Evolutionary conservation across 169 alveolate species (phyloP), one percentile per base, ranked within the genome.

Genomic region (Hepatocystis sp.): DNA sequence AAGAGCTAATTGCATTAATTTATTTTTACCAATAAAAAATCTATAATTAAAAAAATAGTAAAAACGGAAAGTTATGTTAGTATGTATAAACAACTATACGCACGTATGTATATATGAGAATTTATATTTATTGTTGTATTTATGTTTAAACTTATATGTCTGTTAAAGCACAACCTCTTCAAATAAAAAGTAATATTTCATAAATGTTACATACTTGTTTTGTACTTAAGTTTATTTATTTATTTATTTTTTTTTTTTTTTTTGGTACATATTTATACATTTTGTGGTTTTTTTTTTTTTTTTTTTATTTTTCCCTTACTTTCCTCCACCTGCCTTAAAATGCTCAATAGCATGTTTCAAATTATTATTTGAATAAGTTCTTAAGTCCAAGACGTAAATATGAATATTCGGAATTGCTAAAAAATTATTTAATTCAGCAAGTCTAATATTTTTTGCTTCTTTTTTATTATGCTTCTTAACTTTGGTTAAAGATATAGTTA

Each of bases 381-480:
- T 81, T 8, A 81, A 21, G 19, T 81, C 89, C 46, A 81, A 8
- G 13, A 51, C 66, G 46, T 81, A 81, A 21, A 81, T 64, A 21
- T 46, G 63, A 63, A 81, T 51, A 51, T 81, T 81, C 23, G 81
- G 89, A n/a, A 51, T 65, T 49, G 47, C 51, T n/a, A 64, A 51
- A 17, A 47, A 2, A 15, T 81, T 81, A 51, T 81, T 81, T 23
- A 81, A 3, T 21, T 63, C 84, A 15, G 66, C n/a, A 15, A 81
- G 32, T 49, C 56, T 60, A 36, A 19, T 21, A 15, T 81, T 67
- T 34, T 81, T 81, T 27, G 34, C n/a, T n/a, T 81, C 89, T 40
- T 81, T 81, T 27, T 81, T 81, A 30, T 81, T 81, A 46, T 81
- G 60, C 47, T 81, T 81, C 55, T 81, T 81, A 13, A 81, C 89